phyloP scores from a whole-genome alignment of 169 alveolate genomes.

The Pseudocohnilembus persalinus region DNA sequence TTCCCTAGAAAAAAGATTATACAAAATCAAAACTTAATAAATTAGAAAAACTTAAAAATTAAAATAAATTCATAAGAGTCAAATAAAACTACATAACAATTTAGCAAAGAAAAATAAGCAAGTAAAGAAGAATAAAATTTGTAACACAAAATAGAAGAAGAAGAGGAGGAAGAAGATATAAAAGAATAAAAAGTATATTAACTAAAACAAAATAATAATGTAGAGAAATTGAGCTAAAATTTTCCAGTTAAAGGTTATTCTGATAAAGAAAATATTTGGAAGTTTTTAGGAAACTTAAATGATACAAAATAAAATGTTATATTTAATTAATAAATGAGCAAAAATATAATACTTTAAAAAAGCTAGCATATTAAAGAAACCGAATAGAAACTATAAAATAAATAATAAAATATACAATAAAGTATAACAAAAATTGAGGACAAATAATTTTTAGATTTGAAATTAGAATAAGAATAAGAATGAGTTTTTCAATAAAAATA shows the following conservation, averaged over 20 bases:
- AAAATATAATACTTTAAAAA: too few relatives aligned
- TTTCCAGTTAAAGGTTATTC: background rate
- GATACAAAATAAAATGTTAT: too few relatives aligned
- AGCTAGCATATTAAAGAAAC: too few relatives aligned
- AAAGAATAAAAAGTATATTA: background rate
- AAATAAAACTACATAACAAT: background rate
- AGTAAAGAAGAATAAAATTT: background rate
- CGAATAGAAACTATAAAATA: too few relatives aligned
- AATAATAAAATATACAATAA: too few relatives aligned
- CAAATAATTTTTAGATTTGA: too few relatives aligned
- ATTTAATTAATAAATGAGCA: too few relatives aligned
- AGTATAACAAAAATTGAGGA: too few relatives aligned
- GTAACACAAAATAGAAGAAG: background rate
- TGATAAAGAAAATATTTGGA: background rate
- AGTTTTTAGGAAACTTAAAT: background rate
- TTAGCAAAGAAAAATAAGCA: background rate
- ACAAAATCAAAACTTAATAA: background rate
- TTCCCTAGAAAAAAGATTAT: slow-evolving; percentile 30
- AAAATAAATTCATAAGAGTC: background rate
- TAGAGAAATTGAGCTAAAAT: too few relatives aligned
- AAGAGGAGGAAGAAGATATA: background rate
- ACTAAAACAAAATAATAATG: background rate
- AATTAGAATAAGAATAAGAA: too few relatives aligned
- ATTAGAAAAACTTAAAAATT: background rate
- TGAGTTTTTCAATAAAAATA: too few relatives aligned